phyloP scores from a whole-genome alignment of 2,329 filamentous ascomycete species.

The Cryphonectria parasitica region DNA sequence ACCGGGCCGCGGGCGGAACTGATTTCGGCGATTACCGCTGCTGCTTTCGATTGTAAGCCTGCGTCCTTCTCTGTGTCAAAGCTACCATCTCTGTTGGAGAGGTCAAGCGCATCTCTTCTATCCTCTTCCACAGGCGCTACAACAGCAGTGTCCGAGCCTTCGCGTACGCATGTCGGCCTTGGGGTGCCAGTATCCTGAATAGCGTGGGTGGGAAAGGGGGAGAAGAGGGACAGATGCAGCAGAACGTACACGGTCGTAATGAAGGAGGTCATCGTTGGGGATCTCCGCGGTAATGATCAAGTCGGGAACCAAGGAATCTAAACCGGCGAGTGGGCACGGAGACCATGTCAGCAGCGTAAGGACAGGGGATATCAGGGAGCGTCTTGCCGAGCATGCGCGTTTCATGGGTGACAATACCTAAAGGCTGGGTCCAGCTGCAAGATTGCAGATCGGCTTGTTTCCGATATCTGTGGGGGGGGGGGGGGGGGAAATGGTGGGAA shows the following conservation, averaged over 20 bases:
- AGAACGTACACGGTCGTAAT: slow-evolving; percentile 79
- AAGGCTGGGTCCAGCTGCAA: slow-evolving; percentile 8
- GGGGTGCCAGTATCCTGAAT: neutral
- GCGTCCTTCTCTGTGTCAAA: neutral
- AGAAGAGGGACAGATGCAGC: slow-evolving; percentile 41
- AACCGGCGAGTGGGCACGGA: slow-evolving; percentile 5
- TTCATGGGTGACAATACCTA: slow-evolving; percentile 16
- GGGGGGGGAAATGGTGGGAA: neutral
- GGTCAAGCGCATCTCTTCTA: neutral
- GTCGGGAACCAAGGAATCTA: neutral
- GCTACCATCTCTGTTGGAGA: neutral
- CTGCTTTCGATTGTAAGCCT: slow-evolving; percentile 47
- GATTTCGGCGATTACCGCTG: slow-evolving; percentile 84
- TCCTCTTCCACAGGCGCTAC: neutral
- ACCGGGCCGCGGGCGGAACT: slow-evolving; percentile 85
- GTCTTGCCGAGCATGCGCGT: neutral
- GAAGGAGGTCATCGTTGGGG: slow-evolving; percentile 70
- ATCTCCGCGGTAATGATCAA: neutral
- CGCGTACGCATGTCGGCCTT: neutral
- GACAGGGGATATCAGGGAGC: slow-evolving; percentile 1
- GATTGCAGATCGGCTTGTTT: slow-evolving; percentile 7
- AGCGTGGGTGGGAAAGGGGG: slow-evolving; percentile 42
- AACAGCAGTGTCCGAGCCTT: neutral
- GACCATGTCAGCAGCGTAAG: slow-evolving; percentile 15
- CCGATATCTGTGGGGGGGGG: neutral